Conservation (phyloP, 306 rosid species). For the Oemleria cerasiformis region DNA sequence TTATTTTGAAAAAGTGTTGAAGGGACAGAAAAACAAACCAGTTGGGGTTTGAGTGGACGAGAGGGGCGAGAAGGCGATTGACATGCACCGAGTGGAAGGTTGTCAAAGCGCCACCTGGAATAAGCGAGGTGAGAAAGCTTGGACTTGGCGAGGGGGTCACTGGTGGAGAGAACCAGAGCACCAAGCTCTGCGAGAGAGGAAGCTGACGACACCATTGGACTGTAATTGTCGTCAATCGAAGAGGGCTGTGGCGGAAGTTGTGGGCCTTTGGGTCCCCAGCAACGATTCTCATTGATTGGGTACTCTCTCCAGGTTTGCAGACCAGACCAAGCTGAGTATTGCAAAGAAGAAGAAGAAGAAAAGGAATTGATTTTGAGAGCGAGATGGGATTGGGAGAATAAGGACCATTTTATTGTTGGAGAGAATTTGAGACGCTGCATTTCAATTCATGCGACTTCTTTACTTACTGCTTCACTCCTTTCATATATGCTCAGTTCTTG, state of each 20-base stretch:
- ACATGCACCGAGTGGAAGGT: constrained; percentile 68
- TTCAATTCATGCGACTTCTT: background rate
- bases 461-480: background rate
- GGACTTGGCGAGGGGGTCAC: constrained; percentile 68
- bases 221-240: background rate
- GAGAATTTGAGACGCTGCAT: constrained; percentile 39
- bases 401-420: constrained; percentile 15
- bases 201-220: constrained; percentile 36
- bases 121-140: constrained; percentile 74
- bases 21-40: constrained; percentile 38
- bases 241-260: constrained; percentile 23
- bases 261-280: constrained; percentile 76
- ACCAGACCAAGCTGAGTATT: constrained; percentile 60
- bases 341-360: constrained; percentile 18
- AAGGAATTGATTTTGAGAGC: constrained; percentile 24
- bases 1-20: background rate
- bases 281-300: constrained; percentile 59
- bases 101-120: constrained; percentile 58
- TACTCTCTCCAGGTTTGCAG: constrained; percentile 65
- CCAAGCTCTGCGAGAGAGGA: constrained; percentile 79
- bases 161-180: constrained; percentile 72
- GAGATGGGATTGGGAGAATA: constrained; percentile 2
- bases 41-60: constrained; percentile 45
- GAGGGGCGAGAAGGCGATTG: constrained; percentile 48
- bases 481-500: background rate